Evolutionary conservation across 1,139 yeast species (phyloP).

Genomic region (Yamadazyma siamensis): DNA sequence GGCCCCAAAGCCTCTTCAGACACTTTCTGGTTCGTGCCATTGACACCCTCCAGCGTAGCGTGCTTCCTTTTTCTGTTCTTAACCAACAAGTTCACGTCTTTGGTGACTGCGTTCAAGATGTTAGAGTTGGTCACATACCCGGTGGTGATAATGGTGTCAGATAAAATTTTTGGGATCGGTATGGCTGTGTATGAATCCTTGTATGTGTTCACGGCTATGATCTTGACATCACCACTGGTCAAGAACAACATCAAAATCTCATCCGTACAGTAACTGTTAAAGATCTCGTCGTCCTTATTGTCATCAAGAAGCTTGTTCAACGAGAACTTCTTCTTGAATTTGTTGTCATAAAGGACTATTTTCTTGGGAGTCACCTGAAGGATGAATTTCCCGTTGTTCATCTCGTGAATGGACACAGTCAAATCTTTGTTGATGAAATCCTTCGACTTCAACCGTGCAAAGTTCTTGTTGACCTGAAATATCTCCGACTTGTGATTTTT

Average conservation of each 20-base stretch:
- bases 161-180: conserved; percentile 49
- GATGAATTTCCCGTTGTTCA: conserved; percentile 57
- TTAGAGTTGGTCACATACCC: conserved; percentile 58
- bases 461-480: conserved; percentile 66
- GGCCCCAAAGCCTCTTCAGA: conserved; percentile 19
- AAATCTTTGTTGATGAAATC: conserved; percentile 62
- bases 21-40: conserved; percentile 12
- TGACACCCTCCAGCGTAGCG: conserved; percentile 5
- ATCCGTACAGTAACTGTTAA: conserved; percentile 50
- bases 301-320: conserved; percentile 30
- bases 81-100: conserved; percentile 33
- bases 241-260: conserved; percentile 51
- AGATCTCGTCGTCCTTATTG: conserved; percentile 43
- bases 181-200: conserved; percentile 34
- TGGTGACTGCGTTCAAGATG: conserved; percentile 39
- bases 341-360: conserved; percentile 61
- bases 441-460: conserved; percentile 59
- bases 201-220: conserved; percentile 42
- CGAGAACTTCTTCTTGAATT: conserved; percentile 45
- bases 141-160: conserved; percentile 63
- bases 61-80: conserved; percentile 30
- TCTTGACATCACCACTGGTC: conserved; percentile 55
- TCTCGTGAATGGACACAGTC: conserved; percentile 65
- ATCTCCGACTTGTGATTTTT: conserved; percentile 64
- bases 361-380: conserved; percentile 73